A percentile compares a stretch with the other conserved stretches of the same genome.
Evolutionary conservation across 768 basidiomycete species (phyloP).

Genomic region (Suillus decipiens): DNA sequence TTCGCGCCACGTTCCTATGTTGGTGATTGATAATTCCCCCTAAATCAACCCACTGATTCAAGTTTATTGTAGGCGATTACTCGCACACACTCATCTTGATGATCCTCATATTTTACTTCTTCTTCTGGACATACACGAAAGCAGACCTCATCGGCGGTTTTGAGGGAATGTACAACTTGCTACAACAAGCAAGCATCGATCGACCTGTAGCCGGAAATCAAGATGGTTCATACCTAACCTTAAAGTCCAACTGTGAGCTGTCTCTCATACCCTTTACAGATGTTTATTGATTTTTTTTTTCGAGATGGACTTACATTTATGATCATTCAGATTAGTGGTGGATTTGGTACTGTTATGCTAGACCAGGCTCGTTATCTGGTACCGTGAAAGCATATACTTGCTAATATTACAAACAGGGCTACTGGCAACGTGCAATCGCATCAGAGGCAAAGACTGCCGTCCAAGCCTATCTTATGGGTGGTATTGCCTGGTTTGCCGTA

Average conservation of each 20-base stretch:
- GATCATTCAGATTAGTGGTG: conserved; percentile 22
- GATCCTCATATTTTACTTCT: conserved; percentile 37
- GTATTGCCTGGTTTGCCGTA: conserved; percentile 42
- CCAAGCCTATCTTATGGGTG: conserved; percentile 40
- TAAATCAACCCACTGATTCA: conserved; percentile 5
- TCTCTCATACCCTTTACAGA: background rate
- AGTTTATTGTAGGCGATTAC: conserved; percentile 23
- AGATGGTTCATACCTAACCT: conserved; percentile 39
- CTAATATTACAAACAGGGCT: conserved; percentile 21
- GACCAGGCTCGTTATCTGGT: conserved; percentile 14
- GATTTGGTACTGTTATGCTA: conserved; percentile 23
- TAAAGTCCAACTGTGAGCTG: conserved; percentile 31
- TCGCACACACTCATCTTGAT: conserved; percentile 40
- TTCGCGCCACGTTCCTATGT: conserved; percentile 36
- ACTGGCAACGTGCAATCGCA: conserved; percentile 42
- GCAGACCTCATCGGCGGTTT: conserved; percentile 41
- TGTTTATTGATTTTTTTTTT: background rate
- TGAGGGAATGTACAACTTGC: conserved; percentile 36
- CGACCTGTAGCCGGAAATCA: conserved; percentile 38
- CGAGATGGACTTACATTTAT: conserved; percentile 19
- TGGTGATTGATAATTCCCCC: conserved; percentile 10
- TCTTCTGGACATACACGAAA: conserved; percentile 31
- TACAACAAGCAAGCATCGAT: conserved; percentile 27
- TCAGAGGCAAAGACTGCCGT: conserved; percentile 37
- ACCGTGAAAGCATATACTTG: background rate